phyloP scores from a whole-genome alignment of 148 eudicot genomes.

The Gaultheria prostrata region DNA sequence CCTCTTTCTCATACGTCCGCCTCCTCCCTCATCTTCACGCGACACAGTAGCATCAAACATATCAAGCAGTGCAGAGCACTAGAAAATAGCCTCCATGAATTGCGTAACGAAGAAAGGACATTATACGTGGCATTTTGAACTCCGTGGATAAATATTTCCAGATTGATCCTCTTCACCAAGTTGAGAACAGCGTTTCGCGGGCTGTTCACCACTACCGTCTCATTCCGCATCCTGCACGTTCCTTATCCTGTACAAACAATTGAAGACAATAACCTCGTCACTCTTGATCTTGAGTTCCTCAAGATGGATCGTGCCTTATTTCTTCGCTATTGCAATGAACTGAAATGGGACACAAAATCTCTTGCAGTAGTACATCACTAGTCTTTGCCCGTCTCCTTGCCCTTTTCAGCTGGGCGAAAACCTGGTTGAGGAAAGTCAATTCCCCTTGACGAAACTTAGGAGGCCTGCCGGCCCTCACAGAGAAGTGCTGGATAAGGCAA shows the following conservation, averaged over 20 bases:
- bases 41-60: conserved; percentile 33
- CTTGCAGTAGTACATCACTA: conserved; percentile 37
- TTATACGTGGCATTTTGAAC: conserved; percentile 35
- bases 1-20: conserved; percentile 31
- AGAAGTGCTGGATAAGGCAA: conserved; percentile 45
- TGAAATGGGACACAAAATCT: conserved; percentile 49
- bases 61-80: conserved; percentile 35
- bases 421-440: conserved; percentile 56
- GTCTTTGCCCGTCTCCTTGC: conserved; percentile 51
- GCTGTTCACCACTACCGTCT: conserved; percentile 23
- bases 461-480: conserved; percentile 39
- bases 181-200: conserved; percentile 40
- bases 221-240: conserved; percentile 31
- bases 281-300: conserved; percentile 37
- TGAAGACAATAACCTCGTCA: conserved; percentile 35
- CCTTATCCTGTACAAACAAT: conserved; percentile 29
- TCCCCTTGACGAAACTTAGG: conserved; percentile 49
- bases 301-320: conserved; percentile 39
- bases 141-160: conserved; percentile 39
- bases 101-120: conserved; percentile 33
- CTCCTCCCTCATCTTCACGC: conserved; percentile 28
- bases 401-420: conserved; percentile 47
- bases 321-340: conserved; percentile 47
- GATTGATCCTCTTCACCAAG: conserved; percentile 37
- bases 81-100: conserved; percentile 40